Evolutionary conservation across 176 grass and related monocot genomes (phyloP), one percentile per base, ranked within the genome.

Genomic region (Chrysopogon serrulatus): DNA sequence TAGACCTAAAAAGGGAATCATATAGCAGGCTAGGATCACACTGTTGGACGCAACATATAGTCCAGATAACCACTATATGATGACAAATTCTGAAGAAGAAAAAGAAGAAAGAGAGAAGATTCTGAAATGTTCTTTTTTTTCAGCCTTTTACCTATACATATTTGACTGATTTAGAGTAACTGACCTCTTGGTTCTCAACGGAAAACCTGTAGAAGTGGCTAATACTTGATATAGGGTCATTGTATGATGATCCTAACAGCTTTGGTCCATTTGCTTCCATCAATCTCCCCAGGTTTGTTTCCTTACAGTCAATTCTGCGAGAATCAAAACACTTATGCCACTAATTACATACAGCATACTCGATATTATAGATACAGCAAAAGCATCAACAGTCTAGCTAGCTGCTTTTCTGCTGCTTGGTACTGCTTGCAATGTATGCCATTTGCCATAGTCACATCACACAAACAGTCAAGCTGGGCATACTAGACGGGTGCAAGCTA

Each of bases 271-370:
- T 71, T 44, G 40, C 56, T 92, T 98, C 93, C 96, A 98, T 95
- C 66, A 95, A 18, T 81, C 77, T 90, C 72, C 96, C 92, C 62
- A 98, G 82, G 91, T 98, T 98, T 16, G 91, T 98, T 62, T 92
- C 68, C 33, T 92, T 95, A 56, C 66, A 88, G 10, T 85, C 78
- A 65, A 26, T 66, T 89, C 96, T 98, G 87, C 13, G 14, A 89
- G 71, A 54, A 51, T 33, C 32, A 0, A 75, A 83, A 48, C 27
- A 56, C 19, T 68, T 36, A 6, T 30, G 26, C 28, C 64, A 65
- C 15, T 27, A 77, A 79, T n/a, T 40, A 15, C 65, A 54, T 11
- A 36, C 5, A 41, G 43, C 1, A n/a, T 56, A 39, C 13, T 69
- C 23, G 18, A 85, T n/a, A n/a, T n/a, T n/a, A n/a, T n/a, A n/a